Base-by-base conservation (phyloP, 768 basidiomycete species). In the Lentinula sp. region DNA sequence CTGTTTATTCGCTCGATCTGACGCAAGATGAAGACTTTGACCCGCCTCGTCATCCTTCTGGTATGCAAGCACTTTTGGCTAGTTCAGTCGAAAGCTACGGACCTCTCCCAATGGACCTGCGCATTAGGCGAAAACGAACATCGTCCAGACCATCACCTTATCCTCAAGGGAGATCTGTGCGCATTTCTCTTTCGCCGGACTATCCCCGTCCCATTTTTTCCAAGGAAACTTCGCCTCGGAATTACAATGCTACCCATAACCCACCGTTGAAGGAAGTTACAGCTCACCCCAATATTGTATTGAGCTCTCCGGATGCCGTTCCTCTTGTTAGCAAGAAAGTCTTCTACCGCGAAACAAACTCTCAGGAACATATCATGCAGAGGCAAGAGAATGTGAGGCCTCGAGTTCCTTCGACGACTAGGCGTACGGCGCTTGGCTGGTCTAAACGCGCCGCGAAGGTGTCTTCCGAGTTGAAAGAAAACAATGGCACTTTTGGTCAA, bases 71-170 rank as follows among this genome's bases (percentile, higher is more conserved):
- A 0, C 73, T 93, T 59, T 75, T 92, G 1, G 81, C 89, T 57
- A 84, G 90, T 55, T 91, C 90, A 0, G 74, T 89, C 39, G 79
- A 88, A 71, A 88, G 76, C 57, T 92, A 82, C 56, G 83, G 85
- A 0, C 87, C 88, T 5, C 81, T 92, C n/a, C 85, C 91, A 0
- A 85, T 84, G 0, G 88, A 91, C 54, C 78, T 90, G 18, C 82
- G 85, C 6, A 79, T 80, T 28, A 69, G 80, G 49, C 81, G 88
- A 39, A 88, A 87, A 0, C 81, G 89, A 13, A 90, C 85, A 0
- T 79, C 82, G 33, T 91, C 90, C 32, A 79, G 91, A 16, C 77
- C 88, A 0, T 88, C 88, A 4, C 91, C 90, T 0, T 92, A 93
- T 63, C 88, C 90, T 39, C 72, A 78, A 56, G 66, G 75, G 15